Evolutionary conservation across 1,284 basidiomycete genomes (phyloP).

Genomic region (Puccinia horiana): DNA sequence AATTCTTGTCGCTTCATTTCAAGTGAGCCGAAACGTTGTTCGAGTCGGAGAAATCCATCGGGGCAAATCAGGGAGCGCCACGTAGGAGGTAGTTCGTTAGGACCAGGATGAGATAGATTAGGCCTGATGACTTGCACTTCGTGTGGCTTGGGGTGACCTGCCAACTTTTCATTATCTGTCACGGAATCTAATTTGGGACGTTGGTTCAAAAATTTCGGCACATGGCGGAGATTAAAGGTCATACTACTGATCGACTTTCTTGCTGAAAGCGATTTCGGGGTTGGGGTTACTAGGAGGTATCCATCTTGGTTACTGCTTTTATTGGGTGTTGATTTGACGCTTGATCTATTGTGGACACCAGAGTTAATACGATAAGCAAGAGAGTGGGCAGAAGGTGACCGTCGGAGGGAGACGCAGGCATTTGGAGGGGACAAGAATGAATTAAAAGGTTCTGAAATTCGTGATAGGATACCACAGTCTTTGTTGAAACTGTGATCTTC

Average conservation of each 20-base stretch:
- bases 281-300: background rate
- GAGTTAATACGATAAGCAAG: background rate
- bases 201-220: background rate
- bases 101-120: background rate
- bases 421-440: background rate
- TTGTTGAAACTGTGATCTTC: background rate
- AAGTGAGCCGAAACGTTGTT: slow-evolving; percentile 60
- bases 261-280: background rate
- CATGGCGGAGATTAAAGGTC: background rate
- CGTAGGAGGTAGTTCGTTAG: background rate
- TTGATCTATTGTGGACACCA: background rate
- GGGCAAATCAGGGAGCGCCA: slow-evolving; percentile 17
- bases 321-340: background rate
- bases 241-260: slow-evolving; percentile 1
- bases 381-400: background rate
- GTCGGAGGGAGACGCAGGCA: background rate
- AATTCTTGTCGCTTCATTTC: slow-evolving; percentile 70
- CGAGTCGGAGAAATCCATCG: slow-evolving; percentile 53
- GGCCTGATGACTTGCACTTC: background rate
- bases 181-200: background rate
- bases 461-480: background rate
- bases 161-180: background rate
- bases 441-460: background rate
- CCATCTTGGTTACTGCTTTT: background rate
- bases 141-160: background rate